Evolutionary conservation across 768 basidiomycete genomes (phyloP).

Genomic region (Lactarius indigo): DNA sequence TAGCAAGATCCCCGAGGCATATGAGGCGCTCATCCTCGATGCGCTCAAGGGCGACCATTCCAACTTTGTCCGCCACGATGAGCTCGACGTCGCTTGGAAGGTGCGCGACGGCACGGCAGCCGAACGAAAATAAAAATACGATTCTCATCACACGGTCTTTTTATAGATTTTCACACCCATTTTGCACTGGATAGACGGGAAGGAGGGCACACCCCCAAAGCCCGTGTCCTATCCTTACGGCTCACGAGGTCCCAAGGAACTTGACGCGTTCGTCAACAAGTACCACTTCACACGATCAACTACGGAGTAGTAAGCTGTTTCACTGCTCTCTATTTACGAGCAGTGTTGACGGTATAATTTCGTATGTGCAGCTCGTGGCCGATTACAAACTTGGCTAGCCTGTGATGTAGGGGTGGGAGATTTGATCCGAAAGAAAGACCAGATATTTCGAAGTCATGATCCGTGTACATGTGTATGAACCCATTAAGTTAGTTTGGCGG

Average conservation of each 20-base stretch:
- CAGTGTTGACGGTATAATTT: background rate
- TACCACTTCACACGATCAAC: slow-evolving; percentile 73
- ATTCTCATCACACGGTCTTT: background rate
- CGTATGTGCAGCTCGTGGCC: slow-evolving; percentile 60
- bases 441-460: slow-evolving; percentile 3
- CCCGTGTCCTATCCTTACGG: slow-evolving; percentile 87
- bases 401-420: slow-evolving; percentile 35
- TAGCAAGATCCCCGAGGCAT: slow-evolving; percentile 91
- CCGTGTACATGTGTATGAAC: slow-evolving; percentile 15
- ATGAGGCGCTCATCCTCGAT: slow-evolving; percentile 93
- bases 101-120: slow-evolving; percentile 35
- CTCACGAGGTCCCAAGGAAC: slow-evolving; percentile 85
- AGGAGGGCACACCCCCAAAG: slow-evolving; percentile 58
- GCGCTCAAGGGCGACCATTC: slow-evolving; percentile 98
- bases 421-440: slow-evolving; percentile 12
- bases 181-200: slow-evolving; percentile 93
- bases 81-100: slow-evolving; percentile 98
- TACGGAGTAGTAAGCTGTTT: slow-evolving; percentile 62
- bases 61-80: slow-evolving; percentile 98
- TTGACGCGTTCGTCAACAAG: slow-evolving; percentile 70
- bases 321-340: slow-evolving; percentile 13
- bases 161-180: slow-evolving; percentile 88
- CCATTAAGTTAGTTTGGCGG: background rate
- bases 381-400: slow-evolving; percentile 57
- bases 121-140: background rate